Conservation (phyloP, 768 basidiomycete genomes). For the Lepiota subincarnata region DNA sequence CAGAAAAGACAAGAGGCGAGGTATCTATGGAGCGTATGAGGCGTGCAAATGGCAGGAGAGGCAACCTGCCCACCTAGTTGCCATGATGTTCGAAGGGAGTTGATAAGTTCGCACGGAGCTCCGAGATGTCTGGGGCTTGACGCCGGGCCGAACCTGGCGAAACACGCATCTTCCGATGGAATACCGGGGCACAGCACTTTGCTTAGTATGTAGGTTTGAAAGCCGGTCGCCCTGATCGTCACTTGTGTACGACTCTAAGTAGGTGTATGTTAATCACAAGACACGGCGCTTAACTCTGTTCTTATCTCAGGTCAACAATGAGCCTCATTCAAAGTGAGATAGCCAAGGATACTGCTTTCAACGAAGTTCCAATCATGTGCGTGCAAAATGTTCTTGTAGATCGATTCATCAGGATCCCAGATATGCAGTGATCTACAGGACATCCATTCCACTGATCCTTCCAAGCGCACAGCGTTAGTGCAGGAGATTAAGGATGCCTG, state of each 20-base stretch:
- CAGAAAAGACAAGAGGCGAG: conserved; percentile 83
- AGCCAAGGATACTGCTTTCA: conserved; percentile 22
- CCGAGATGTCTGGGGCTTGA: too few species aligned
- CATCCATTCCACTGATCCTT: conserved; percentile 33
- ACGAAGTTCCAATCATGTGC: conserved; percentile 37
- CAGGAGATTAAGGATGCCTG: conserved; percentile 67
- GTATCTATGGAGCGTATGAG: conserved; percentile 30
- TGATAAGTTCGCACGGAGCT: neutral
- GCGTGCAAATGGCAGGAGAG: neutral
- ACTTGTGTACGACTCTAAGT: too few species aligned
- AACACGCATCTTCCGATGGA: too few species aligned
- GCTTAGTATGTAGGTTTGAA: too few species aligned
- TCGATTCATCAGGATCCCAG: neutral
- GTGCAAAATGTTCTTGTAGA: conserved; percentile 7
- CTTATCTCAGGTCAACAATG: conserved; percentile 4
- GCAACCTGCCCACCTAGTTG: conserved; percentile 29
- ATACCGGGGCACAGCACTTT: too few species aligned
- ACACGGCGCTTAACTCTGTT: too few species aligned
- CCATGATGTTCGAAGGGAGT: conserved; percentile 23
- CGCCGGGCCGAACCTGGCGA: neutral
- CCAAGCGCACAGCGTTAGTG: conserved; percentile 43
- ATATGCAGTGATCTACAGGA: conserved; percentile 40
- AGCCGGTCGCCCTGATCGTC: too few species aligned
- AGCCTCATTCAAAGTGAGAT: conserved; percentile 12
- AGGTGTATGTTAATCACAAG: too few species aligned